Base-by-base conservation (phyloP, 129 eudicot species). In the Centaurea solstitialis region DNA sequence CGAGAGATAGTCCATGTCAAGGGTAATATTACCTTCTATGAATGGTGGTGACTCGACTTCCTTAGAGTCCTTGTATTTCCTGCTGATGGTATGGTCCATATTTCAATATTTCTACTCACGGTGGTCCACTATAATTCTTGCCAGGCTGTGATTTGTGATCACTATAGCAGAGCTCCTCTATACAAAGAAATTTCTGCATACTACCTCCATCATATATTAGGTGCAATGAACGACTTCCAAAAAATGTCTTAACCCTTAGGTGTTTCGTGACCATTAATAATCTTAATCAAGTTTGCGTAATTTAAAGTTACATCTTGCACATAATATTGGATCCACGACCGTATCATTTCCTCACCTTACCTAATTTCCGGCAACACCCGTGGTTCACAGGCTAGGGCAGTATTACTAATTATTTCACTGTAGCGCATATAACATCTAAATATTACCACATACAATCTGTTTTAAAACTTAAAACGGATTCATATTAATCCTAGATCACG, bases 91-190 rank as follows among this genome's bases (percentile, higher is more conserved):
- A 53, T 53, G 62, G 62, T 53, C 50, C 9, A 17, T 73, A 47
- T 47, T 47, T 73, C 50, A 7, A 17, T 73, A 47, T 47, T 47
- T 73, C 20, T 12, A 57, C 18, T 57, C n/a, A 75, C 0, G 9
- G 26, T n/a, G 70, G 20, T 53, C 28, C 20, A 12, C 21, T 26
- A 30, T 24, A 28, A 24, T n/a, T 41, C 15, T 74, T 53, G 28
- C 45, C 68, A 3, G 12, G 57, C n/a, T 8, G n/a, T 57, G 50
- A 43, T 26, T 28, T 3, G 26, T 57, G 50, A 43, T 30, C 24
- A 75, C 79, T 10, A 75, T 17, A 53, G 45, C n/a, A 75, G 41
- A 53, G 45, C 45, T n/a, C 50, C 69, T 53, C 68, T 28, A 11
- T 8, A 5, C 10, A 50, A 7, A 74, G 11, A 28, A 74, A 50